phyloP scores from a whole-genome alignment of 2,329 filamentous ascomycete species.

The Cytospora paraplurivora region DNA sequence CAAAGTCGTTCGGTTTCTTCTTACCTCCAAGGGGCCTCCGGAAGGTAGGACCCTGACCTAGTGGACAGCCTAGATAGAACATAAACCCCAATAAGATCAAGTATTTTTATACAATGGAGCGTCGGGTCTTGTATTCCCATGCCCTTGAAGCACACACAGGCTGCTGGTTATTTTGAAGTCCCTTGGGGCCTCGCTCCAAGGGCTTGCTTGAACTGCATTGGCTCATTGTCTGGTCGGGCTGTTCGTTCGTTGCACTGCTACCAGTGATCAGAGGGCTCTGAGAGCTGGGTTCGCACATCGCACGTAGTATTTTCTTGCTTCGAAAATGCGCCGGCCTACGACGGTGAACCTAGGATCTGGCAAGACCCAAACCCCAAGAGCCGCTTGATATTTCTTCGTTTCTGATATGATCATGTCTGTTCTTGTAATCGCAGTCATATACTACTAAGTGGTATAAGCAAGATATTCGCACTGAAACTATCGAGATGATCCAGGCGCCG shows the following conservation, averaged over 20 bases:
- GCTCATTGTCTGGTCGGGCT: neutral
- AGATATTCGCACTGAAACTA: neutral
- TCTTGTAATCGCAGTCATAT: too few relatives aligned
- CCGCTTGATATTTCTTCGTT: too few relatives aligned
- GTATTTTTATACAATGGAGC: neutral
- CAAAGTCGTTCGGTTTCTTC: neutral
- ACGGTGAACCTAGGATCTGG: too few relatives aligned
- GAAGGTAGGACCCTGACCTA: neutral
- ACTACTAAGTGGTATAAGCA: too few relatives aligned
- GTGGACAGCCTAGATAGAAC: conserved; percentile 3
- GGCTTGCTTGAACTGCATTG: neutral
- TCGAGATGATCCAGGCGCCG: neutral
- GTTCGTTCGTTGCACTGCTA: neutral
- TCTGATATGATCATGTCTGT: too few relatives aligned
- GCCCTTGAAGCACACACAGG: neutral
- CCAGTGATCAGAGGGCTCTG: neutral
- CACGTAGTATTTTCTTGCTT: too few relatives aligned
- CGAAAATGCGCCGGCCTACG: too few relatives aligned
- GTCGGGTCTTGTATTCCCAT: too few relatives aligned
- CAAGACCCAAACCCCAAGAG: too few relatives aligned
- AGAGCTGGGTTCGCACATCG: neutral
- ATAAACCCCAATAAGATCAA: conserved; percentile 19
- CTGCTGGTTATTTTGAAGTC: neutral
- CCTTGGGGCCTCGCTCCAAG: neutral
- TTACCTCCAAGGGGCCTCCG: neutral